These are phyloP conservation scores for Quercus glauca DNA, from an alignment of 306 rosid species.

Conservation along the genomic window DNA sequence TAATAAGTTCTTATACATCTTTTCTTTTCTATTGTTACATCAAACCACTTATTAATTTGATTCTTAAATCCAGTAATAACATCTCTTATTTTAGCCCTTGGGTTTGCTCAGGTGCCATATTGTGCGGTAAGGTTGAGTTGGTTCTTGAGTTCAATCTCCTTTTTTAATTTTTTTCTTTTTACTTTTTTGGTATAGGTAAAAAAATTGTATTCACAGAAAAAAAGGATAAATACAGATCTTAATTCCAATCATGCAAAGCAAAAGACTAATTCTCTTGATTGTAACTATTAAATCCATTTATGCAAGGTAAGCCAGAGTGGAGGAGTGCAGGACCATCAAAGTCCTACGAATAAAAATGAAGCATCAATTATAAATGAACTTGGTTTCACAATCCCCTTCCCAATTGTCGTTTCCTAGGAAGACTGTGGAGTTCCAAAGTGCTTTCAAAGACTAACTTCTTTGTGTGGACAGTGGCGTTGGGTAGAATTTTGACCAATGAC, in stretches of 20 bases:
- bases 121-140: not conserved
- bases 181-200: too few species aligned
- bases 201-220: too few species aligned
- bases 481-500: too few species aligned
- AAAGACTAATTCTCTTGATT: not conserved
- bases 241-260: not conserved
- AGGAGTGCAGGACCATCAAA: not conserved
- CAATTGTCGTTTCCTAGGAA: too few species aligned
- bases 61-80: not conserved
- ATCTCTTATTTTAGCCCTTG: not conserved
- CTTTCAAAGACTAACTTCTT: too few species aligned
- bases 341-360: not conserved
- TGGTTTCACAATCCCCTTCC: too few species aligned
- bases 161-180: too few species aligned
- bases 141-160: not conserved
- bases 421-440: too few species aligned
- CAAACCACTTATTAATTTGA: not conserved
- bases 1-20: not conserved
- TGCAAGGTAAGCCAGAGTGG: not conserved
- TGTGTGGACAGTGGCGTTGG: too few species aligned
- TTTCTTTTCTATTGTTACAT: not conserved
- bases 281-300: not conserved
- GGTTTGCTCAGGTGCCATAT: not conserved
- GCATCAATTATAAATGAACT: not conserved
- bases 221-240: not conserved